Base-by-base conservation (phyloP, 2,329 filamentous ascomycete species). In the Alternaria gansuensis region DNA sequence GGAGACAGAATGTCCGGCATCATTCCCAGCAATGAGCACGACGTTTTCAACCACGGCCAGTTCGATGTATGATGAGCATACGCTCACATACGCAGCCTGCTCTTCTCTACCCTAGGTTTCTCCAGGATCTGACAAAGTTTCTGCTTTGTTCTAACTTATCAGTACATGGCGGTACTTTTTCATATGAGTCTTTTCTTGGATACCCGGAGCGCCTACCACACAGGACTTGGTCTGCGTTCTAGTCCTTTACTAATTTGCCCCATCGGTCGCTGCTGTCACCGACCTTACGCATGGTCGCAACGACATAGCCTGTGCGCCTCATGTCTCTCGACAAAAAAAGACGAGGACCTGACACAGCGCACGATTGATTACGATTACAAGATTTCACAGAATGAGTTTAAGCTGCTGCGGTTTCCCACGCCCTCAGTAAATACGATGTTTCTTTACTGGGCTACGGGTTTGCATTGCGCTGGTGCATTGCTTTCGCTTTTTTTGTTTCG, bases 1-100 rank as follows among this genome's bases (percentile, higher is more conserved):
- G 79, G 78, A 55, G 80, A 84, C 61, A 80, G 82, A 39, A 84
- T 84, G 83, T 83, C 80, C 64, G 83, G 83, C 33, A 76, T 85
- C 54, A 76, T 83, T 59, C 75, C 76, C 29, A 79, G 76, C 66
- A 72, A 79, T 68, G 71, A 80, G n/a, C 73, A 79, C 54, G 80
- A 81, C 10, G 79, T 84, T 53, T 84, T 84, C 77, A 81, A 79
- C 72, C 70, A 77, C 51, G 74, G 73, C 56, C 73, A 75, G 49
- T 76, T 77, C 59, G 75, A 77, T 58, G 74, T 75, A 50, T 77
- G 71, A 70, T 65, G 57, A 64, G 59, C 43, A 9, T 43, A 43
- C 17, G 49, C 21, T 55, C 41, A 48, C 39, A 57, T 40, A 39
- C 44, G 43, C 51, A n/a, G 24, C 44, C 44, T 41, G 29, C 37